Conservation (phyloP, 495 filamentous ascomycete genomes). For the Penicillium taxi region DNA sequence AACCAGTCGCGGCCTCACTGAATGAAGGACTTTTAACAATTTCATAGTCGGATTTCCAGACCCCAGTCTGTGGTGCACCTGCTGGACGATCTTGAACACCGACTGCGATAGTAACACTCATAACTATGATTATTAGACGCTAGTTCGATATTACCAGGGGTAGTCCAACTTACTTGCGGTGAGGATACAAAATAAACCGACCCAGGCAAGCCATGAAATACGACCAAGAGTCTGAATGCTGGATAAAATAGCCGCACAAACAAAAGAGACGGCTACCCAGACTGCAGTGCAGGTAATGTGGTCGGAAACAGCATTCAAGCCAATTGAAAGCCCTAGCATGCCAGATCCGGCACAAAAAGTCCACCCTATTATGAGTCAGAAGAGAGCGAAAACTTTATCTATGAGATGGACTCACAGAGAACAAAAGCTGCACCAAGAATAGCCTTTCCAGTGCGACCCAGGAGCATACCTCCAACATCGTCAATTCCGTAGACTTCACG, state of each 20-base stretch:
- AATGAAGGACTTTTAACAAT: constrained; percentile 24
- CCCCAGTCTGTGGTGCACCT: constrained; percentile 21
- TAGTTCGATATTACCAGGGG: background rate
- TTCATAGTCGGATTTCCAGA: constrained; percentile 28
- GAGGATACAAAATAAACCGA: constrained; percentile 30
- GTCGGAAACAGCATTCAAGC: constrained; percentile 55
- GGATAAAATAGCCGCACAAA: constrained; percentile 22
- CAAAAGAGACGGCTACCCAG: constrained; percentile 30
- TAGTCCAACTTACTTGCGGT: constrained; percentile 33
- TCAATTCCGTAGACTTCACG: constrained; percentile 59
- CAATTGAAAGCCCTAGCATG: constrained; percentile 64
- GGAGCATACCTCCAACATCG: constrained; percentile 57
- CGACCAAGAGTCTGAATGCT: constrained; percentile 35
- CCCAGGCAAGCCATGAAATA: constrained; percentile 34
- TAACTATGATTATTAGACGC: constrained; percentile 40
- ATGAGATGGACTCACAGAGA: constrained; percentile 19
- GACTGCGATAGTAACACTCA: constrained; percentile 62
- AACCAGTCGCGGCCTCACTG: constrained; percentile 43
- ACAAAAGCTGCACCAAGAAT: constrained; percentile 49
- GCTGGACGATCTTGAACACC: constrained; percentile 43
- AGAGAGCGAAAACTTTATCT: constrained; percentile 17
- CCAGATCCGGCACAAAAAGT: constrained; percentile 33
- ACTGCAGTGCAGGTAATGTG: constrained; percentile 55
- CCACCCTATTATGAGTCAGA: constrained; percentile 49
- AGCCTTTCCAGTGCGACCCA: constrained; percentile 51